Evolutionary conservation across 2,329 filamentous ascomycete genomes (phyloP), one percentile per base, ranked within the genome.

Genomic region (Talaromyces sp.): DNA sequence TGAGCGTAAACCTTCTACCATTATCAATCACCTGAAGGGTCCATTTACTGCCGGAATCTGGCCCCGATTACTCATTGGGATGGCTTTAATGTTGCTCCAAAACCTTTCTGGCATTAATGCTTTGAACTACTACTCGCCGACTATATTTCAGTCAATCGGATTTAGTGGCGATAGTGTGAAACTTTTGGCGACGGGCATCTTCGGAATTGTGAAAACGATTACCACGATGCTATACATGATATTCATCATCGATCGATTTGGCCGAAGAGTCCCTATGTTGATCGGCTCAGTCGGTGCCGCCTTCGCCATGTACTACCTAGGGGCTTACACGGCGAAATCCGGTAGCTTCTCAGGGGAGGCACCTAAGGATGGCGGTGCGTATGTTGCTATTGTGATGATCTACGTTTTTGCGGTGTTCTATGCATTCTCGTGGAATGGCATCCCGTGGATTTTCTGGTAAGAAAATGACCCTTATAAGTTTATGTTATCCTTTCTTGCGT

Each of bases 151-250:
- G 53, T 83, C 86, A 69, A 81, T 91, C 2, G 89, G 89, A 19
- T 82, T 92, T 64, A 78, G 72, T 0, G 83, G 81, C 13, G 87
- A 83, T 5, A 75, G 83, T 45, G 82, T 84, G 47, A 86, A 85
- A 19, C 84, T 92, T 27, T 90, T 92, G 73, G 89, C 90, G 4
- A 91, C 89, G 0, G 89, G 90, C 47, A 85, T 92, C 69, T 92
- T 91, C 73, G 89, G 89, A 29, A 83, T 91, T 63, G 85, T 91
- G 64, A 92, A 92, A 76, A 87, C 89, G 77, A 77, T 82, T 10
- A 85, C 86, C 45, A 90, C 88, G 72, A 81, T 84, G 5, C 72
- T 82, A 62, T 92, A 91, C 80, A 81, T 92, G 29, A 73, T 89
- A 69, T 88, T 91, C 70, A 84, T 85, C 15, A 88, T 88, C 66